Evolutionary conservation across 192 early-diverging fungal genomes (phyloP).

Genomic region (Coemansia sp.): DNA sequence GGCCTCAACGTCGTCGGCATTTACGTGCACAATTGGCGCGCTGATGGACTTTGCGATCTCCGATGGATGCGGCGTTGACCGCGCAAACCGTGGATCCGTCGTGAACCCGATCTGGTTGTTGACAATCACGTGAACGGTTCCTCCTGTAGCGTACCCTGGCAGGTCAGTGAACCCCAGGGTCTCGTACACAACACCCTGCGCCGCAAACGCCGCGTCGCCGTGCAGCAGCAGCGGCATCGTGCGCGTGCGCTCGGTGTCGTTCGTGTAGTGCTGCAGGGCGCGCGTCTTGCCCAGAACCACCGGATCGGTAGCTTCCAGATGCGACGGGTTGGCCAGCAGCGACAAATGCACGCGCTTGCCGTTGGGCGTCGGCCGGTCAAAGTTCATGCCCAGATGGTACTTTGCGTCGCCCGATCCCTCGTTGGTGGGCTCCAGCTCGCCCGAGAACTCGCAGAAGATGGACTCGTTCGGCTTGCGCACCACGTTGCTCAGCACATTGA

Average conservation of each 20-base stretch:
- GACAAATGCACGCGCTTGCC: slow-evolving; percentile 97
- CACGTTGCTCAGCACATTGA: slow-evolving; percentile 99
- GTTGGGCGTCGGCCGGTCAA: slow-evolving; percentile 91
- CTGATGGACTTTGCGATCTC: slow-evolving; percentile 96
- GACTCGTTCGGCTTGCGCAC: slow-evolving; percentile 98
- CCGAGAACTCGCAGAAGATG: slow-evolving; percentile 98
- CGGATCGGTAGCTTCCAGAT: slow-evolving; percentile 96
- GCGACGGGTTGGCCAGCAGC: slow-evolving; percentile 97
- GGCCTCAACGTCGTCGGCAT: slow-evolving; percentile 96
- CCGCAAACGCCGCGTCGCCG: slow-evolving; percentile 98
- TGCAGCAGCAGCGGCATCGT: slow-evolving; percentile 94
- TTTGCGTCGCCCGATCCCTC: slow-evolving; percentile 98
- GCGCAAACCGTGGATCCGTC: slow-evolving; percentile 92
- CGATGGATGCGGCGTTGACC: slow-evolving; percentile 94
- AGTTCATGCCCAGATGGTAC: slow-evolving; percentile 94
- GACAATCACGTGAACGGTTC: slow-evolving; percentile 94
- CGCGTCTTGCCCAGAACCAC: slow-evolving; percentile 99
- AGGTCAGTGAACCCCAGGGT: slow-evolving; percentile 94
- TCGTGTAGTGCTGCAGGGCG: slow-evolving; percentile 90
- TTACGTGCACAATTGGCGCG: slow-evolving; percentile 98
- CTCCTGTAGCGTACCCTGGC: slow-evolving; percentile 93
- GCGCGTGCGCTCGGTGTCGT: slow-evolving; percentile 76
- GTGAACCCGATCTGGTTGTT: slow-evolving; percentile 99
- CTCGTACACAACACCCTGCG: slow-evolving; percentile 97
- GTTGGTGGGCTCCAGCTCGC: slow-evolving; percentile 75